Base-by-base conservation (phyloP, 345 rosid genomes). In the Eucalyptus brandiana region DNA sequence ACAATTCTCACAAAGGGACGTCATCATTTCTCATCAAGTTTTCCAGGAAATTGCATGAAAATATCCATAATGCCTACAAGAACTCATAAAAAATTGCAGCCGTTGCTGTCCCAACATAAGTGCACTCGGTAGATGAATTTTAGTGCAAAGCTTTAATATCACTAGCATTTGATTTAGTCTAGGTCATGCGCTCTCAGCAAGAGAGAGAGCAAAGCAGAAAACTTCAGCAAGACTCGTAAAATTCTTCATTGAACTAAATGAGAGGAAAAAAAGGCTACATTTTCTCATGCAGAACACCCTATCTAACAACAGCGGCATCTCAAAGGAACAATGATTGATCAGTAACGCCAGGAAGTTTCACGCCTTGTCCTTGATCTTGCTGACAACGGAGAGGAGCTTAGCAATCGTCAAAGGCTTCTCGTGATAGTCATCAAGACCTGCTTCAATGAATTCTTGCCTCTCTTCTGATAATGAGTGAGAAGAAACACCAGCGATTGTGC, bases 331-430 rank as follows among this genome's bases (percentile, higher is more conserved):
- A 76, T 21, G 83, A 37, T 76, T 37, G 47, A 37, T 76, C 45
- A 6, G 83, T 11, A 19, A 76, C 26, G 15, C 45, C 45, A 37
- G 15, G 14, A 65, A n/a, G 51, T 88, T 88, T 69, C 87, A 88
- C 44, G 45, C 83, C 37, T 80, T 40, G 24, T 30, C 47, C 26
- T 93, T 42, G 67, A 94, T 87, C 40, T 94, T 94, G 48, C 86
- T 91, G 76, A 97, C 92, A 67, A 94, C 93, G 23, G 96, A 91
- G 53, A 89, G 48, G 86, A 96, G 95, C 91, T 96, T 97, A 32
- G 96, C 90, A 62, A 88, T 45, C 5, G 97, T 96, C 88, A 96
- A 91, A 69, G 99, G 99, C 94, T 97, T 97, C 93, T 96, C 97
- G 32, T 94, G 95, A 76, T 94, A 97, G 72, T 94, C 96, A 93